Percentiles rank a stretch among this genome's conserved stretches.
These are phyloP conservation scores for Fusarium sp. DNA, from an alignment of 2,329 filamentous ascomycete species.

Conservation along the genomic window DNA sequence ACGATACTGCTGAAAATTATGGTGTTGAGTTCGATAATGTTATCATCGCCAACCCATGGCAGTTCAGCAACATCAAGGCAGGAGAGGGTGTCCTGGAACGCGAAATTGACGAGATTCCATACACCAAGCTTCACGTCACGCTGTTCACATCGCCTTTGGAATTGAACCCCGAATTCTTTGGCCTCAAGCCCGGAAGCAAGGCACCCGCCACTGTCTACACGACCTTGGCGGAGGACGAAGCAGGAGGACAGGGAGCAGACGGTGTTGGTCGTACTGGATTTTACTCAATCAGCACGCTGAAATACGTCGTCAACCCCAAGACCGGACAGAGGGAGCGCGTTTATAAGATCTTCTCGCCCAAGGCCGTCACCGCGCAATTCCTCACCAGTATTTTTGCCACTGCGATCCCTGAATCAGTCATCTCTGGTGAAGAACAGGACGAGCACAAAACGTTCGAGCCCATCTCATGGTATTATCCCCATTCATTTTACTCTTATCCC, in stretches of 20 bases:
- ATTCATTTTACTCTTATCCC: conserved; percentile 87
- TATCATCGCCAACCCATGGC: conserved; percentile 84
- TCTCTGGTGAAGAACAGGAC: conserved; percentile 48
- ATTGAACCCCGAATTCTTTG: conserved; percentile 81
- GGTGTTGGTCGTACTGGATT: conserved; percentile 82
- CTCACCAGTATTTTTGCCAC: conserved; percentile 65
- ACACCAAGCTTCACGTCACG: conserved; percentile 88
- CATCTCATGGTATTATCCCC: conserved; percentile 82
- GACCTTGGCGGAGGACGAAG: conserved; percentile 74
- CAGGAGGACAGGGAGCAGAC: conserved; percentile 61
- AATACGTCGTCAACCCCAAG: conserved; percentile 70
- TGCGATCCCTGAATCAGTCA: conserved; percentile 59
- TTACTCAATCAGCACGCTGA: conserved; percentile 85
- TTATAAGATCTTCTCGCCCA: conserved; percentile 75
- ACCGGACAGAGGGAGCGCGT: conserved; percentile 66
- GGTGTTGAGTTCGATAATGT: conserved; percentile 78
- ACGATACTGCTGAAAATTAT: conserved; percentile 54
- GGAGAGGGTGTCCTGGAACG: conserved; percentile 76
- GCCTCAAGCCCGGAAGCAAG: conserved; percentile 65
- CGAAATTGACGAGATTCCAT: conserved; percentile 82
- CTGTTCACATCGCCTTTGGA: conserved; percentile 82
- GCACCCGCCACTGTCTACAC: conserved; percentile 85
- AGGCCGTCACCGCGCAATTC: conserved; percentile 64
- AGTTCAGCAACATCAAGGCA: conserved; percentile 78
- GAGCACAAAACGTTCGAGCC: conserved; percentile 55